Evolutionary conservation across 139 green algal genomes (phyloP).

Genomic region (Chloropicon primus): DNA sequence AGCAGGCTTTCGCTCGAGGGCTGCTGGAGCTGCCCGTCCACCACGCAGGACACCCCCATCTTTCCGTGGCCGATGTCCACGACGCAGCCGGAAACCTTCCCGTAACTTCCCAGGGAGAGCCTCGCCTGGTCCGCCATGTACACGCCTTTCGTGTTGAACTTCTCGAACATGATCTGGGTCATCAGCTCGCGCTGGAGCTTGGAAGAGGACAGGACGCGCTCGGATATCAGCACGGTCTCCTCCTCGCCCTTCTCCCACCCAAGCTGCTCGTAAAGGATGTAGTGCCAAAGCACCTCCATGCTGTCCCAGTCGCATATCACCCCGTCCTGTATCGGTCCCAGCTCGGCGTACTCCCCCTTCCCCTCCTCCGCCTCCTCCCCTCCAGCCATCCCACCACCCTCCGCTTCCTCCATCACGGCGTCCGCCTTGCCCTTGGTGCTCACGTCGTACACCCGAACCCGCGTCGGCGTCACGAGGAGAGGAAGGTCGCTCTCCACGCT

Average conservation of each 20-base stretch:
- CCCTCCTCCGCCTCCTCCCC: background rate
- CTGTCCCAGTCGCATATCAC: constrained; percentile 1
- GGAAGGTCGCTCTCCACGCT: background rate
- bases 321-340: background rate
- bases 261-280: constrained; percentile 11
- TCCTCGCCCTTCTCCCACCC: constrained; percentile 9
- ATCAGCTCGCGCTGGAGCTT: constrained; percentile 1
- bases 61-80: constrained; percentile 65
- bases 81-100: constrained; percentile 48
- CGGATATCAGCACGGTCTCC: constrained; percentile 1
- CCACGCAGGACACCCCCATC: constrained; percentile 54
- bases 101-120: constrained; percentile 22
- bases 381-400: background rate
- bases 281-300: constrained; percentile 8
- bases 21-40: constrained; percentile 49
- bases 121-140: constrained; percentile 3
- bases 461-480: background rate
- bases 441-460: background rate
- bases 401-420: background rate
- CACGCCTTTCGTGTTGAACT: constrained; percentile 7
- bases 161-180: constrained; percentile 11
- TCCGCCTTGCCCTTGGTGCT: background rate
- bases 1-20: constrained; percentile 29
- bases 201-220: constrained; percentile 1
- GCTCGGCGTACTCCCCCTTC: background rate